Percentiles rank a stretch among this genome's conserved stretches.
Evolutionary conservation across 345 rosid species (phyloP).

Genomic region (Erucastrum elatum): DNA sequence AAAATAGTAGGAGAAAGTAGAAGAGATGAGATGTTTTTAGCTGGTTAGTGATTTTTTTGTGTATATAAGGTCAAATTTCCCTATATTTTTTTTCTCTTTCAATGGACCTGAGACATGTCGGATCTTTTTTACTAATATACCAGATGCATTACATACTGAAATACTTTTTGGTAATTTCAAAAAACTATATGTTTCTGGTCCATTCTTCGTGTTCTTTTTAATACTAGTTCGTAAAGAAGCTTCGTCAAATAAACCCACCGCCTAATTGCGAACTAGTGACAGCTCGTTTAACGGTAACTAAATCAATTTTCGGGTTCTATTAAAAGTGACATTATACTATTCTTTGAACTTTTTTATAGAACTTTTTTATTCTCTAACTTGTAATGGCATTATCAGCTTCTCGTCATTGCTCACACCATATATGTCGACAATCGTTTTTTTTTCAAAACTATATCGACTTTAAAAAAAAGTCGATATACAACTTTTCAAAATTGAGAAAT

Average conservation of each 20-base stretch:
- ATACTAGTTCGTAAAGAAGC: neutral
- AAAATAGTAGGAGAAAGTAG: too few relatives aligned
- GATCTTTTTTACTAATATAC: neutral
- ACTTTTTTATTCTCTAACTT: neutral
- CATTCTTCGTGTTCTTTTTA: neutral
- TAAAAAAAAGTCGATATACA: too few relatives aligned
- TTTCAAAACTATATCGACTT: neutral
- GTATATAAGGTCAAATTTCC: too few relatives aligned
- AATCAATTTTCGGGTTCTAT: too few relatives aligned
- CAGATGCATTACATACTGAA: neutral
- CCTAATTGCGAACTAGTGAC: too few relatives aligned
- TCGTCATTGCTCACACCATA: neutral
- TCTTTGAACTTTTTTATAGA: too few relatives aligned
- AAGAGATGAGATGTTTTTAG: too few relatives aligned
- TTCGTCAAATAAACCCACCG: neutral
- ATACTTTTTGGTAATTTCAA: neutral
- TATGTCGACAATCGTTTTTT: neutral
- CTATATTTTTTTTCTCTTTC: too few relatives aligned
- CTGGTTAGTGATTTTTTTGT: too few relatives aligned
- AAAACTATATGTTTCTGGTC: neutral
- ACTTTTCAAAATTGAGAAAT: neutral
- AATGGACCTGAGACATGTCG: too few relatives aligned
- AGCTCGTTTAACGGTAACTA: too few relatives aligned
- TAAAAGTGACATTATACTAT: too few relatives aligned
- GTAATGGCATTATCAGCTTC: neutral